Evolutionary conservation across 1,284 basidiomycete species (phyloP).

Genomic region (Cryptococcus hybrid): DNA sequence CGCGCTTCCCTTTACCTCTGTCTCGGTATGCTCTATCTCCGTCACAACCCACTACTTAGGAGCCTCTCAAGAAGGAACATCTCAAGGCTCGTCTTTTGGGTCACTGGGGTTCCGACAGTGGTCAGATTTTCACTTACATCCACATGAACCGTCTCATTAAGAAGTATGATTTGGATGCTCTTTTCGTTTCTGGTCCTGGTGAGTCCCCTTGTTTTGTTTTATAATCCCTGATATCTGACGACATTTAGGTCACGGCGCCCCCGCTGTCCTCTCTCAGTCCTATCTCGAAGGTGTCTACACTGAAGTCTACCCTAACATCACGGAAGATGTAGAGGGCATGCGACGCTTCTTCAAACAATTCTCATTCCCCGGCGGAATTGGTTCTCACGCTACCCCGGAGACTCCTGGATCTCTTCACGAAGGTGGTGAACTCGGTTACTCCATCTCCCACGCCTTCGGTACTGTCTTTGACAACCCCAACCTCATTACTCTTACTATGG

Average conservation of each 20-base stretch:
- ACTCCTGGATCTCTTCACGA: constrained; percentile 83
- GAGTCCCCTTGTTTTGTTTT: neutral
- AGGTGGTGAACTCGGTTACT: constrained; percentile 80
- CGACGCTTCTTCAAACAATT: constrained; percentile 52
- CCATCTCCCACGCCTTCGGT: constrained; percentile 75
- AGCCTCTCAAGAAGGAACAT: constrained; percentile 61
- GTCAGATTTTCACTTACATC: constrained; percentile 72
- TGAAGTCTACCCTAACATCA: constrained; percentile 67
- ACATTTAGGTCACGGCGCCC: constrained; percentile 70
- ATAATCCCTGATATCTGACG: neutral
- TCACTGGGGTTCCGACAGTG: constrained; percentile 57
- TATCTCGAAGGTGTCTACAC: constrained; percentile 79
- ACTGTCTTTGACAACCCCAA: constrained; percentile 78
- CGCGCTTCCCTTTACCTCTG: constrained; percentile 40
- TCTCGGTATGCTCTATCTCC: constrained; percentile 66
- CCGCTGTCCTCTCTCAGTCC: constrained; percentile 74
- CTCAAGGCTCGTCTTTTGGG: constrained; percentile 74
- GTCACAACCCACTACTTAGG: constrained; percentile 66
- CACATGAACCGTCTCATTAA: constrained; percentile 72
- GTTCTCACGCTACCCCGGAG: constrained; percentile 63
- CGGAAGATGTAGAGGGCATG: constrained; percentile 62
- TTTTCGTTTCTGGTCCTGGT: constrained; percentile 59
- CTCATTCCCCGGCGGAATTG: constrained; percentile 53
- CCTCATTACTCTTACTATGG: constrained; percentile 68
- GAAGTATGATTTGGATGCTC: constrained; percentile 44